phyloP scores from a whole-genome alignment of 2,329 filamentous ascomycete genomes.

The Fusarium foetens region DNA sequence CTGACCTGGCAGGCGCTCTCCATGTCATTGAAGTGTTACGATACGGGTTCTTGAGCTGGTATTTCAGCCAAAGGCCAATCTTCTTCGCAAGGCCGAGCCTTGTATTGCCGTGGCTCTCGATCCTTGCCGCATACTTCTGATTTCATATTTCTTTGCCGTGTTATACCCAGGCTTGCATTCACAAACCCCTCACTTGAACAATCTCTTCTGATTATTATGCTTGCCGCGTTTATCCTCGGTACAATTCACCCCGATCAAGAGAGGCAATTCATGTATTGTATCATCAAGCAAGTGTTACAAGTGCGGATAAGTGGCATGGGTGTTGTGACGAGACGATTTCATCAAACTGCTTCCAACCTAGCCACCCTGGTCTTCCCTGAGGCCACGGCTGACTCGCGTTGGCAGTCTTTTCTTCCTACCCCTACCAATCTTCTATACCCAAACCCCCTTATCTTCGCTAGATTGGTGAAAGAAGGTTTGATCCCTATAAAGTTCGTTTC shows the following conservation, averaged over 20 bases:
- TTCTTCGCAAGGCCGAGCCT: fast-evolving
- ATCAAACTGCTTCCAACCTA: background rate
- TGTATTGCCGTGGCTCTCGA: fast-evolving
- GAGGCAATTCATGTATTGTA: background rate
- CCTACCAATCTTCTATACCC: background rate
- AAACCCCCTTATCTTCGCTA: no score
- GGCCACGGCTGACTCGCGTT: background rate
- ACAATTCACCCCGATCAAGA: background rate
- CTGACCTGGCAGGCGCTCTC: background rate
- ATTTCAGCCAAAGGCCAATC: background rate
- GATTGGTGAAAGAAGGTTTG: background rate
- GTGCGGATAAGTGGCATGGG: background rate
- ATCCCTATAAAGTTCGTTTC: background rate
- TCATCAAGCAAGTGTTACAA: background rate
- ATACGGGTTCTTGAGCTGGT: background rate
- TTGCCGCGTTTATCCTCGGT: background rate
- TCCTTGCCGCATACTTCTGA: fast-evolving
- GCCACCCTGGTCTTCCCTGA: background rate
- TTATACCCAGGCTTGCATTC: no score
- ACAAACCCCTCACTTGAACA: no score
- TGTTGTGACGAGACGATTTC: background rate
- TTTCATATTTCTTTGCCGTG: no score
- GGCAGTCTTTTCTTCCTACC: background rate
- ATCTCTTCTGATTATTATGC: background rate
- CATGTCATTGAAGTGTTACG: no score